Conservation (phyloP, 164 flowering plant genomes). For the Vitis rupestris region DNA sequence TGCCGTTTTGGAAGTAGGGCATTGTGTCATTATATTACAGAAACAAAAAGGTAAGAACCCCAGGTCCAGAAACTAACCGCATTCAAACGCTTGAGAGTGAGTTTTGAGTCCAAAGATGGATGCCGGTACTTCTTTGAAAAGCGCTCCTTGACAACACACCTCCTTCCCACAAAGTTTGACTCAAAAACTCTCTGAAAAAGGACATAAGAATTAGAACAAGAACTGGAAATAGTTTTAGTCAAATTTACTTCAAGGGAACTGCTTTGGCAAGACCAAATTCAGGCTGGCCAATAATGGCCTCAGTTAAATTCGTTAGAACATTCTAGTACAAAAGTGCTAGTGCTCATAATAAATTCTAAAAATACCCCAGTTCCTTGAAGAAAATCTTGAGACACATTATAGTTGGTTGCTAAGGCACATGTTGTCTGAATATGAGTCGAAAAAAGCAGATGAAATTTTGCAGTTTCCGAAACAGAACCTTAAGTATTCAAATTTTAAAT, state of each 20-base stretch:
- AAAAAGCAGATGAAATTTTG: neutral
- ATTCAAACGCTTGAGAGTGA: conserved; percentile 83
- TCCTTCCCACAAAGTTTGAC: conserved; percentile 77
- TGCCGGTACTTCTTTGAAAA: conserved; percentile 97
- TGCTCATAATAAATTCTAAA: too few species aligned
- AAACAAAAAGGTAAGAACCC: neutral
- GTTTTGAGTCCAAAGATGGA: conserved; percentile 77
- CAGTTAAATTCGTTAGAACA: too few species aligned
- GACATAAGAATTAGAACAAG: neutral
- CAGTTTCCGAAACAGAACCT: neutral
- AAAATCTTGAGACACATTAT: too few species aligned
- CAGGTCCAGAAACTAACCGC: conserved; percentile 56
- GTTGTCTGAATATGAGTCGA: neutral
- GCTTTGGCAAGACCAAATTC: too few species aligned
- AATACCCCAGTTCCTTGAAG: too few species aligned
- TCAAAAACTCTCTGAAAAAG: conserved; percentile 74
- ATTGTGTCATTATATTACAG: neutral
- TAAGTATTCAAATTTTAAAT: neutral
- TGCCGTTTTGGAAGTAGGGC: neutral
- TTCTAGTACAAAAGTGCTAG: too few species aligned
- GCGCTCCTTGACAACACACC: conserved; percentile 79
- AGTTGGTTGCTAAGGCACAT: too few species aligned
- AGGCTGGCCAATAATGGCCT: too few species aligned
- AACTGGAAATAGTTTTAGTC: neutral
- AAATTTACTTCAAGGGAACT: neutral